These are phyloP conservation scores for Elsinoe necatrix DNA, from an alignment of 2,329 filamentous ascomycete genomes.

Conservation along the genomic window DNA sequence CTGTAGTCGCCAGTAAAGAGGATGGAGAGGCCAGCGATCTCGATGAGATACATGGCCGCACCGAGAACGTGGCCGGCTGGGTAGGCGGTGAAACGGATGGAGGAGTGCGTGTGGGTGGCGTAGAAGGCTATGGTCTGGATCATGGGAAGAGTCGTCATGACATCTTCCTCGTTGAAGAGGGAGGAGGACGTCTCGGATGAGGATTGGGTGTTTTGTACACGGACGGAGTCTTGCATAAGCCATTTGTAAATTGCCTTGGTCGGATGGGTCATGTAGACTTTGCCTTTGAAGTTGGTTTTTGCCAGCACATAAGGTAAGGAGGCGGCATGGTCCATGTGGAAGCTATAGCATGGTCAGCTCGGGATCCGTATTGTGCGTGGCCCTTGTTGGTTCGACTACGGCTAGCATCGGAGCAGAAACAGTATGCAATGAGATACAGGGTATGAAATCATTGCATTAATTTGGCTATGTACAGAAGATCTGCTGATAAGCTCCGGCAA, in stretches of 20 bases:
- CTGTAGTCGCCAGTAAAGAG: constrained; percentile 98
- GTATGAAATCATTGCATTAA: constrained; percentile 13
- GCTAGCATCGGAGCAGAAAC: constrained; percentile 6
- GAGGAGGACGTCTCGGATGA: constrained; percentile 55
- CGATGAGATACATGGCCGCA: constrained; percentile 95
- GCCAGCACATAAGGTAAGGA: constrained; percentile 95
- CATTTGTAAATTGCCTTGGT: constrained; percentile 99
- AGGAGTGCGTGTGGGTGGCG: constrained; percentile 93
- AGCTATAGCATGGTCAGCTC: constrained; percentile 49
- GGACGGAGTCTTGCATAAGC: constrained; percentile 94
- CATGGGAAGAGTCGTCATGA: constrained; percentile 82
- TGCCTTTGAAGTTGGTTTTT: constrained; percentile 94
- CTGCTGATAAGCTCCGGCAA: not conserved
- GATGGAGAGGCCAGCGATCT: constrained; percentile 93
- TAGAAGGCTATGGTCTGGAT: constrained; percentile 99
- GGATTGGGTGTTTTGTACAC: constrained; percentile 66
- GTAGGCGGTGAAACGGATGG: constrained; percentile 92
- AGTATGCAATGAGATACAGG: not conserved
- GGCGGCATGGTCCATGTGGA: constrained; percentile 96
- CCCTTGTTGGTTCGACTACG: not conserved
- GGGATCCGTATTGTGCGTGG: not conserved
- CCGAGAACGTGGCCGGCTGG: constrained; percentile 96
- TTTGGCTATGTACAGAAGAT: constrained; percentile 13
- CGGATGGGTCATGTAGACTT: constrained; percentile 98
- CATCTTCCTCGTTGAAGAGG: constrained; percentile 91